Conservation (phyloP, 257 asterid genomes). For the Thymus quinquecostatus region DNA sequence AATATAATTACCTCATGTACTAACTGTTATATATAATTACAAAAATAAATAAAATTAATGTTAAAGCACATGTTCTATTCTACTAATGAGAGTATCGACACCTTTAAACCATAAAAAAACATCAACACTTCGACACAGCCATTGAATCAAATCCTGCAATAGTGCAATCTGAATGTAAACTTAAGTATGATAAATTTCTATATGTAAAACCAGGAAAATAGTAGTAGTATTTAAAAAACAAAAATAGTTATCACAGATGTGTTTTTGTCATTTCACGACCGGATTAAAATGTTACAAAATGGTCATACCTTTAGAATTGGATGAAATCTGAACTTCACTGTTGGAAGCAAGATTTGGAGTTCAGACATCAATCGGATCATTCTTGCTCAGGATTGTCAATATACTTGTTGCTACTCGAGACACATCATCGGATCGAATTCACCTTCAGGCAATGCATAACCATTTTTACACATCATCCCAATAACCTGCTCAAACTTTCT, state of each 20-base stretch:
- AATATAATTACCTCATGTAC: background rate
- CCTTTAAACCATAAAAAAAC: no score
- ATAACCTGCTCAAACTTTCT: conserved; percentile 62
- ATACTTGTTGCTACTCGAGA: conserved; percentile 6
- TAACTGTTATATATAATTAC: no score
- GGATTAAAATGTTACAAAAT: background rate
- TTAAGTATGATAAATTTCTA: background rate
- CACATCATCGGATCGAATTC: conserved; percentile 28
- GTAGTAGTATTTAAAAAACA: no score
- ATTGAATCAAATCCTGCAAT: background rate
- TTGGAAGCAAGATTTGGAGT: conserved; percentile 24
- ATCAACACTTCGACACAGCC: no score
- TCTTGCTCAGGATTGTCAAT: conserved; percentile 30
- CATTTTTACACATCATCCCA: conserved; percentile 76
- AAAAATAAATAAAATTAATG: no score
- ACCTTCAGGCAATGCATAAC: conserved; percentile 45
- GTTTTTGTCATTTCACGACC: no score
- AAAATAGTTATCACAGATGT: no score
- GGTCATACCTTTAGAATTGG: conserved; percentile 33
- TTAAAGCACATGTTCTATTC: no score
- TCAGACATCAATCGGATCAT: conserved; percentile 21
- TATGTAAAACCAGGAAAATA: background rate
- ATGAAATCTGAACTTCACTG: conserved; percentile 26
- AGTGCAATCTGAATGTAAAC: background rate
- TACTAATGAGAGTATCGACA: no score